phyloP scores from a whole-genome alignment of 257 asterid species.

The Buddleja alternifolia region DNA sequence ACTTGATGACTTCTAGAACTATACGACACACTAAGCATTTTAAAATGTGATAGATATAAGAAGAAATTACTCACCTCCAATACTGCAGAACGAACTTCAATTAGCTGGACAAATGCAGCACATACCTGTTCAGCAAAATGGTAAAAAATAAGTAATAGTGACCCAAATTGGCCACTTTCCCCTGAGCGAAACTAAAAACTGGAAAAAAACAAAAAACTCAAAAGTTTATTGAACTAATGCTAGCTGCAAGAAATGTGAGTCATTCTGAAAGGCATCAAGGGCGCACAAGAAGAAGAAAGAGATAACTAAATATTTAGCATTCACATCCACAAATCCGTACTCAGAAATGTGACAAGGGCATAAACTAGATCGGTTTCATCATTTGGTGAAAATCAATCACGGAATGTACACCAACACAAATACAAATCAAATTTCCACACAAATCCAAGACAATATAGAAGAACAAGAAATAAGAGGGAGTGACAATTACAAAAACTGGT shows the following conservation, averaged over 20 bases:
- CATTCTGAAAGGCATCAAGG: background rate
- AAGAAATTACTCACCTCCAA: constrained; percentile 61
- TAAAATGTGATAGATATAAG: constrained; percentile 6
- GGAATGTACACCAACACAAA: constrained; percentile 1
- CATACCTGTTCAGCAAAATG: constrained; percentile 66
- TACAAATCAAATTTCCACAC: background rate
- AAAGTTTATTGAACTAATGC: background rate
- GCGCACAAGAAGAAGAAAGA: background rate
- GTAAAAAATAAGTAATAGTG: constrained; percentile 24
- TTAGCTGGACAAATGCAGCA: constrained; percentile 92
- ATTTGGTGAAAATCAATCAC: constrained; percentile 1
- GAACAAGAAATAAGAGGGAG: background rate
- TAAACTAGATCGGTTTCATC: background rate
- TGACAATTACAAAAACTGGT: background rate
- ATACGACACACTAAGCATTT: constrained; percentile 5
- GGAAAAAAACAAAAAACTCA: constrained; percentile 13
- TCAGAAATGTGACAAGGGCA: background rate
- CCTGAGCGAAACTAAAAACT: background rate
- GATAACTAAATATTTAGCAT: constrained; percentile 6
- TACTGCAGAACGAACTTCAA: constrained; percentile 79
- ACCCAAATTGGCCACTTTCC: constrained; percentile 21
- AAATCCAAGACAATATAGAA: background rate
- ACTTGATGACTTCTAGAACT: background rate
- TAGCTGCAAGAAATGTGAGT: constrained; percentile 1
- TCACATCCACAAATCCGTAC: background rate